Evolutionary conservation across 352 stramenopile genomes (phyloP), one percentile per base, ranked within the genome.

Genomic region (Paralagenidium karlingii): DNA sequence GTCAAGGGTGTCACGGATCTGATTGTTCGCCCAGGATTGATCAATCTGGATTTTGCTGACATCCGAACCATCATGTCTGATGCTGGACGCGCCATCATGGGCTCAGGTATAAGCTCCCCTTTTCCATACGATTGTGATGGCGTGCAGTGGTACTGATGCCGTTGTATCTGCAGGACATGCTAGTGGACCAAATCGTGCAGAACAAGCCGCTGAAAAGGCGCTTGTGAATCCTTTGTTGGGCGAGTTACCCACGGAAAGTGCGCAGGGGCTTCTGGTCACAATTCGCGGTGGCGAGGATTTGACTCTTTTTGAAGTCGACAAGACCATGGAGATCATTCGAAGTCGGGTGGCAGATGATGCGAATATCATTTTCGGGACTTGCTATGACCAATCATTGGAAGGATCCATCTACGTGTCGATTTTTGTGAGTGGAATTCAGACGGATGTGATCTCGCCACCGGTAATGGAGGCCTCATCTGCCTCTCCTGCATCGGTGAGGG

Each of bases 41-140:
- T 98, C 40, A 98, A 98, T 54, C 64, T 98, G 12, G 94, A 98
- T 56, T 98, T 98, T 68, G 94, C 92, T 18, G 94, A 98, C 59
- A 96, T 98, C 42, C 86, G 94, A 48, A 91, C 87, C 9, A 95
- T 98, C 39, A 82, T 98, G 51, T 87, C 81, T 24, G 87, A 92
- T 55, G 91, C 91, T 5, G 92, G 94, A 0, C 91, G 87, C 11
- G 94, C 92, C 15, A 82, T 98, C 32, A 98, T 98, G 92, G 94
- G 94, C 39, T 96, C 95, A 5, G 92, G 93, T n/a, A n/a, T n/a
- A n/a, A n/a, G n/a, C n/a, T n/a, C n/a, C n/a, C n/a, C n/a, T n/a
- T n/a, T n/a, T n/a, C n/a, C n/a, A n/a, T n/a, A n/a, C n/a, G n/a
- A n/a, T n/a, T n/a, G n/a, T n/a, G n/a, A n/a, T n/a, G n/a, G n/a